Conservation (phyloP, 208 protist genomes). For the Naegleria fowleri region DNA sequence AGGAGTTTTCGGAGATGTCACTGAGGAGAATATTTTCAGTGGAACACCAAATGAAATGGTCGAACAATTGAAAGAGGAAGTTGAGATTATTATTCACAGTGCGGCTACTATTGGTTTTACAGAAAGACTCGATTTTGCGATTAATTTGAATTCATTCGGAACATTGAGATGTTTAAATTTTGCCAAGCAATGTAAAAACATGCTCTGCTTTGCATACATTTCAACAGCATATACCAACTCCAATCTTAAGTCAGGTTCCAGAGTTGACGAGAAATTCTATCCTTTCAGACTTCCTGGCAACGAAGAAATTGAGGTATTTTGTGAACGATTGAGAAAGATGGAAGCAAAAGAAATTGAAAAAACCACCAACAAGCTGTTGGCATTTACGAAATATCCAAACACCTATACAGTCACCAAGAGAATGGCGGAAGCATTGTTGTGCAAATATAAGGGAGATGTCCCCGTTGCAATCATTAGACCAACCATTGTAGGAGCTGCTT, state of each 20-base stretch:
- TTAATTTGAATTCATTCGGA: conserved; percentile 72
- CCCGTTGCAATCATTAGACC: conserved; percentile 66
- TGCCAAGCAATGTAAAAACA: conserved; percentile 43
- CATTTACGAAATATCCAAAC: conserved; percentile 66
- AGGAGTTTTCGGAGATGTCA: not conserved
- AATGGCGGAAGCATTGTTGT: conserved; percentile 66
- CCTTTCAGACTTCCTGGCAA: conserved; percentile 45
- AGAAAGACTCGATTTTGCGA: conserved; percentile 58
- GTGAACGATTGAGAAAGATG: not conserved
- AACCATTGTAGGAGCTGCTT: conserved; percentile 70
- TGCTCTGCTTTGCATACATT: conserved; percentile 69
- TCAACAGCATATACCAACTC: conserved; percentile 78
- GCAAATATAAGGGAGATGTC: conserved; percentile 50
- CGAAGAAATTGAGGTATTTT: conserved; percentile 43
- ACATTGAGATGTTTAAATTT: conserved; percentile 63
- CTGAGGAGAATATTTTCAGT: not conserved
- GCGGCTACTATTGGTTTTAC: conserved; percentile 78
- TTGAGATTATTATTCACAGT: conserved; percentile 68
- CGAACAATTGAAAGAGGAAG: conserved; percentile 41
- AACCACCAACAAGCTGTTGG: conserved; percentile 48
- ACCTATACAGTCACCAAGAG: conserved; percentile 80
- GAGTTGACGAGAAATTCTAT: conserved; percentile 65
- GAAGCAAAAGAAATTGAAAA: conserved; percentile 44
- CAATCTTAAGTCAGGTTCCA: conserved; percentile 47
- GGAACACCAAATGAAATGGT: conserved; percentile 34